Conservation (phyloP, 2,329 filamentous ascomycete genomes). For the Diaporthe nobilis region DNA sequence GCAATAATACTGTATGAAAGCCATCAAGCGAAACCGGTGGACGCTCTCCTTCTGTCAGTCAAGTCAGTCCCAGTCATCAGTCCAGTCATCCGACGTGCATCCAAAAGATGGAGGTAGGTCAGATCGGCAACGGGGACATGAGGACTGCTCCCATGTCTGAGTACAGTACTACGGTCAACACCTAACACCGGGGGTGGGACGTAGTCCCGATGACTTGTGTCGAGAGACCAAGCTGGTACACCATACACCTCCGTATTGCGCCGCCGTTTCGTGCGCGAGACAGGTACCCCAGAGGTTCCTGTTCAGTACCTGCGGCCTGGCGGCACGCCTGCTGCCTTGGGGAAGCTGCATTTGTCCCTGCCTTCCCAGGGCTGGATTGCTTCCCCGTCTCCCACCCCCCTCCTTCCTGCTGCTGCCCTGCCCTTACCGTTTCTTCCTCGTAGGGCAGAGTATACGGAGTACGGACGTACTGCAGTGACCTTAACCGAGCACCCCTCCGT, state of each 20-base stretch:
- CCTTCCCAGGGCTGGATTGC: slow-evolving; percentile 21
- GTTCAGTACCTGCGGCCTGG: neutral
- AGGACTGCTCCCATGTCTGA: neutral
- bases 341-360: slow-evolving; percentile 14
- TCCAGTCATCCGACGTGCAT: slow-evolving; percentile 20
- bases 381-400: neutral
- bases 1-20: neutral
- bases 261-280: too few species aligned
- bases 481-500: neutral
- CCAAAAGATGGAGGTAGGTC: slow-evolving; percentile 11
- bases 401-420: neutral
- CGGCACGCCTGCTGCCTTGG: neutral
- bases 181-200: neutral
- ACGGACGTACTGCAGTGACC: neutral
- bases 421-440: slow-evolving; percentile 22
- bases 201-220: neutral
- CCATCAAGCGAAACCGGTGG: slow-evolving; percentile 15
- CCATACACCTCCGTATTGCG: too few species aligned
- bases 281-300: neutral
- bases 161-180: neutral
- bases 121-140: slow-evolving; percentile 13
- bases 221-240: neutral
- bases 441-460: slow-evolving; percentile 4
- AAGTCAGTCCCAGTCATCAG: slow-evolving; percentile 11
- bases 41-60: neutral